Evolutionary conservation across 257 asterid species (phyloP), one percentile per base, ranked within the genome.

Genomic region (Primulina eburnea): DNA sequence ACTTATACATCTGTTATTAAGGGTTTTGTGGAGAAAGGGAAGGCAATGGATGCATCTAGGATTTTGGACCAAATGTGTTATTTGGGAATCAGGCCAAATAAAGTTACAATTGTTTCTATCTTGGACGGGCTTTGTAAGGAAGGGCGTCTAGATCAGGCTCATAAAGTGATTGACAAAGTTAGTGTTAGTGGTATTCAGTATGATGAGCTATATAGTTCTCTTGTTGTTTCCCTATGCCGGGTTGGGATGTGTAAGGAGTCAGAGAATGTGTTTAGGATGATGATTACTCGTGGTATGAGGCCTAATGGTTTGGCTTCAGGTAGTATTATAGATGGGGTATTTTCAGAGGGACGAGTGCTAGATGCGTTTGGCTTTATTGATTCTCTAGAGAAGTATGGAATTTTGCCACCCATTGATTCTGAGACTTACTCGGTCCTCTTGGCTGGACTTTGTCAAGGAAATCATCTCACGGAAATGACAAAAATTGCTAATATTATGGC

Each of bases 51-150:
- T 67, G 97, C 89, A 0, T 18, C 86, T 75, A 56, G 32, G 67
- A 62, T 88, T 78, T 74, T 92, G 76, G 89, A 82, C 38, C 87
- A 65, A 58, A 90, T 88, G 92, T 69, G 21, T 64, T 84, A 73
- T 50, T 78, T 64, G 2, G 86, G 89, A 29, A 33, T 85, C 58
- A 80, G 33, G 14, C 98, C 95, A 7, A 90, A 90, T 73, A 84
- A 73, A 76, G 83, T 83, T 53, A 79, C 92, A 6, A 71, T 87
- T 71, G 63, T 65, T 64, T 70, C 86, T 67, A 58, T 92, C 60
- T 76, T 92, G 24, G 81, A 90, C 61, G 96, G 93, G 37, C 92
- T 92, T 65, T 85, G 93, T 69, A 76, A 60, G 67, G 84, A 90
- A 14, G 96, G 93, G 59, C 76, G 55, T 62, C 34, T 82, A 8